Base-by-base conservation (phyloP, 2,329 filamentous ascomycete genomes). In the Mycosphaerella sp. region DNA sequence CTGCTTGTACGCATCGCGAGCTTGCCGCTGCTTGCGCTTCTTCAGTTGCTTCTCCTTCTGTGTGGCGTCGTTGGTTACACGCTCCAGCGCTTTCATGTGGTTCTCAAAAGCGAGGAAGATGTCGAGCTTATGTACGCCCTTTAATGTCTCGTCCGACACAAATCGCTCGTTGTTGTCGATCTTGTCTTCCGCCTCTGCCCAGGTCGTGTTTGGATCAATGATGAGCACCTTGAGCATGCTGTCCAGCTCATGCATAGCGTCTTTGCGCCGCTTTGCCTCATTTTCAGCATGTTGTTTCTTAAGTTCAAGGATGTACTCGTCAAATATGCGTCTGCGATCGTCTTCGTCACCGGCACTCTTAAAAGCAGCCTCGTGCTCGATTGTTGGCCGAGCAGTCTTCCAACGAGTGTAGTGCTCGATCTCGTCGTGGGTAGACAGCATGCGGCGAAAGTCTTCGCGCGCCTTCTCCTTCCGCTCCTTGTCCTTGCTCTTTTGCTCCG, bases 331-430 rank as follows among this genome's bases (percentile, higher is more conserved):
- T 55, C 87, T 85, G 50, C 90, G 85, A 74, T 97, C 93, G 52
- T 81, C 79, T 62, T 98, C 93, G 61, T 86, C 86, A 59, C 85
- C 86, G 39, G 90, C 91, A 27, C 89, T 91, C 62, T 89, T 85
- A 74, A 97, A 98, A 53, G 95, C 93, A 42, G 89, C 93, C 75
- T 98, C 93, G 44, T 86, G 86, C 70, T 97, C 89, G 56, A 98
- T 89, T 58, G 96, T 94, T 8, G 89, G 89, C 44, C 88, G 84
- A 47, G 91, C 93, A 13, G 89, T 96, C 78, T 89, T 95, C 93
- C 93, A 98, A 55, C 89, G 86, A 37, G 91, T 96, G 70, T 94
- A 96, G 69, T 96, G 83, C 70, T 90, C 93, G 71, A 98, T 97
- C 70, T 98, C 93, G 55, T 90, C 89, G 69, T 98, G 91, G 59